Evolutionary conservation across 2,329 filamentous ascomycete genomes (phyloP), one percentile per base, ranked within the genome.

Genomic region (Bipolaris gigantea): DNA sequence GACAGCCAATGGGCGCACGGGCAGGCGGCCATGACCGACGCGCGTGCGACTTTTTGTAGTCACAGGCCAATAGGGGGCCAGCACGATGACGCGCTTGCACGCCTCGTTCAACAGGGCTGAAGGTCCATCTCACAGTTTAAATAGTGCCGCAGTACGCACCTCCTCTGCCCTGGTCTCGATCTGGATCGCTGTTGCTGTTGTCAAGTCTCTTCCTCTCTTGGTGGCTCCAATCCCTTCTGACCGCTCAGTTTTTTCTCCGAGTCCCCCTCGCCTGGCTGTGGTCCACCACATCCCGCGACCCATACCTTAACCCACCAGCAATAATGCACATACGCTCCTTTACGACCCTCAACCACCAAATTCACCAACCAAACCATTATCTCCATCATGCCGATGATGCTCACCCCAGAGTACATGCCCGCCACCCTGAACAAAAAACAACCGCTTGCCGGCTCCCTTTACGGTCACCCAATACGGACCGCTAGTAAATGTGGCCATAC

Each of bases 401-500:
- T 54, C 32, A 38, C 45, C n/a, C 50, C 44, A 19, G 39, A 52
- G n/a, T 23, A 38, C 19, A 36, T 34, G 33, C 35, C 49, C 5
- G 53, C 34, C 10, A 23, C 39, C 32, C 40, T 27, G 18, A 18
- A 25, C 52, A 30, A 53, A 41, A 48, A 49, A 36, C 42, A 13
- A 16, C 32, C 48, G 11, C 36, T 50, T 33, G 32, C 35, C 18
- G 43, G 25, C 48, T 49, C 46, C 39, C 40, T 41, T 16, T 46
- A 32, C 40, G 35, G 59, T 35, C 65, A 66, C 55, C 40, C 35
- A 23, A 41, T 50, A 18, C 42, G 45, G 13, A 46, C 53, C 21
- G 65, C 66, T 19, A 65, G 54, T 21, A 58, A 45, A 32, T 71
- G 67, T 48, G 52, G 57, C 8, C 69, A 71, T 53, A 23, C 21